phyloP scores from a whole-genome alignment of 495 filamentous ascomycete species.

The Melanomma pulvis-pyrius region DNA sequence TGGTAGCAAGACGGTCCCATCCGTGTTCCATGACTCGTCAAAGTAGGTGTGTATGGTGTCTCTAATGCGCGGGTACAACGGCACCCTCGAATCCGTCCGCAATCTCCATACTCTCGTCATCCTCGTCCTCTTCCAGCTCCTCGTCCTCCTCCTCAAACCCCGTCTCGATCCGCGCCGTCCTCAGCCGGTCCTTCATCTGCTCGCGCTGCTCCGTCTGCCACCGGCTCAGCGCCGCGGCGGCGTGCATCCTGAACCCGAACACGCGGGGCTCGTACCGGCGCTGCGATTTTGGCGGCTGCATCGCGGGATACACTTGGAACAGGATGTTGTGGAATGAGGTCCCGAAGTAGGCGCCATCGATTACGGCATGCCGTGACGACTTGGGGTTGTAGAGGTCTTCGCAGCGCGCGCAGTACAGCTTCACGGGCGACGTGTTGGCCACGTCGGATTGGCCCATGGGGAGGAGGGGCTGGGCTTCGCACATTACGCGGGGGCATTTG shows the following conservation, averaged over 20 bases:
- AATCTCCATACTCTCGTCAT: slow-evolving; percentile 46
- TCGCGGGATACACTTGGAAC: slow-evolving; percentile 93
- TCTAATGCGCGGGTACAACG: neutral
- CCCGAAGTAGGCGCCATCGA: slow-evolving; percentile 98
- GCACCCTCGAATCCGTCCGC: slow-evolving; percentile 33
- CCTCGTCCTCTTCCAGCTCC: slow-evolving; percentile 48
- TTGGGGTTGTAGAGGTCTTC: slow-evolving; percentile 99
- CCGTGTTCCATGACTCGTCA: neutral
- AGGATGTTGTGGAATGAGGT: slow-evolving; percentile 98
- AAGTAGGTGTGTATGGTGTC: neutral
- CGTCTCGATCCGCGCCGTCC: slow-evolving; percentile 56
- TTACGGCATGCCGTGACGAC: slow-evolving; percentile 89
- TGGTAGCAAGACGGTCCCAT: neutral
- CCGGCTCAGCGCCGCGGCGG: slow-evolving; percentile 79
- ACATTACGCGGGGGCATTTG: slow-evolving; percentile 95
- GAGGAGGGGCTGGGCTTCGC: slow-evolving; percentile 85
- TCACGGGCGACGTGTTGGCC: slow-evolving; percentile 81
- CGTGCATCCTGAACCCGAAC: slow-evolving; percentile 94
- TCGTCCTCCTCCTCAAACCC: slow-evolving; percentile 62
- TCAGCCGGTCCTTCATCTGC: slow-evolving; percentile 72
- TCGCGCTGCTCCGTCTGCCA: slow-evolving; percentile 86
- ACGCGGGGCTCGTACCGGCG: slow-evolving; percentile 85
- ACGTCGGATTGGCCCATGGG: slow-evolving; percentile 92
- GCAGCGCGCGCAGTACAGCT: slow-evolving; percentile 94
- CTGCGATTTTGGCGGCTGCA: slow-evolving; percentile 81